Evolutionary conservation across 2,329 filamentous ascomycete genomes (phyloP).

Genomic region (Neopestalotiopsis clavispora): DNA sequence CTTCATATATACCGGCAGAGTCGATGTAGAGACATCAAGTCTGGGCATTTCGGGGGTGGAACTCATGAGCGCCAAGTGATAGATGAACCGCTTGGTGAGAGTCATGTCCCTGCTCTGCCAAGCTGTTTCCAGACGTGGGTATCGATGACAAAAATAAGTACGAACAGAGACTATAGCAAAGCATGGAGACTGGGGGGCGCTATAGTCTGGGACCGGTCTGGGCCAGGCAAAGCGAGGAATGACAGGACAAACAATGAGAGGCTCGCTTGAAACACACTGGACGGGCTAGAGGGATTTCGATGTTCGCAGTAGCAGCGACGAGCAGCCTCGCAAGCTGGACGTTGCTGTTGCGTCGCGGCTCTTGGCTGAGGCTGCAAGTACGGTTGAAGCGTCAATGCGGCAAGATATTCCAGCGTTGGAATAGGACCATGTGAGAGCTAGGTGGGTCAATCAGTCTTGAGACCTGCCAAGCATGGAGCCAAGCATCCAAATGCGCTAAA

Average conservation of each 20-base stretch:
- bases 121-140: conserved; percentile 29
- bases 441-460: conserved; percentile 31
- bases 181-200: conserved; percentile 3
- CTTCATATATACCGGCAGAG: conserved; percentile 38
- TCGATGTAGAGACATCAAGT: conserved; percentile 6
- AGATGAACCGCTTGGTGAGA: conserved; percentile 15
- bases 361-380: conserved; percentile 38
- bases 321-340: conserved; percentile 21
- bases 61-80: conserved; percentile 15
- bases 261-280: conserved; percentile 25
- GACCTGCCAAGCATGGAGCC: conserved; percentile 16
- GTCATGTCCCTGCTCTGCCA: conserved; percentile 27
- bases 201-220: background rate
- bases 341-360: conserved; percentile 26
- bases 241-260: conserved; percentile 19
- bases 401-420: conserved; percentile 17
- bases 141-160: conserved; percentile 30
- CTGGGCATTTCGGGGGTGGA: conserved; percentile 6
- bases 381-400: conserved; percentile 36
- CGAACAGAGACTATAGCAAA: background rate
- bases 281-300: conserved; percentile 25
- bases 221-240: background rate
- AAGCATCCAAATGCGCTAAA: conserved; percentile 7
- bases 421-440: conserved; percentile 30
- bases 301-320: conserved; percentile 19